Base-by-base conservation (phyloP, 139 green algal genomes). In the Chlamydomonas sphaeroides region DNA sequence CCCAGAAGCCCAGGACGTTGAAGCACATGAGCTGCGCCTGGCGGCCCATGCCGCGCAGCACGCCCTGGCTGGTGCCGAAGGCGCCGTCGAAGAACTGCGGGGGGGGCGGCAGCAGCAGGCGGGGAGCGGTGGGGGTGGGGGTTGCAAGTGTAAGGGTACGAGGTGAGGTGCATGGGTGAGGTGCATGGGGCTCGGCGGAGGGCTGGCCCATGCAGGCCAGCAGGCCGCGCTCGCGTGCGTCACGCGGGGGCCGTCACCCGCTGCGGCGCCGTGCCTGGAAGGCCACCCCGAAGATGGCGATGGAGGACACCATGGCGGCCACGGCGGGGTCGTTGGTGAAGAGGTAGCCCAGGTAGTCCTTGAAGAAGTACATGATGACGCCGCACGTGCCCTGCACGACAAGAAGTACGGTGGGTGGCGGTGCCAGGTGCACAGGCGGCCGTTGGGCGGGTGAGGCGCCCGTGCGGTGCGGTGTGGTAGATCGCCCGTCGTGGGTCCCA, bases 1-100 rank as follows among this genome's bases (percentile, higher is more conserved):
- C 56, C 87, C 87, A 91, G 84, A 91, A 91, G 35, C 75, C 78
- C 0, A 85, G 10, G 53, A 85, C 53, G 84, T 91, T 91, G 76
- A 79, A 86, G 14, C 57, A 0, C 75, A 89, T 84, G 25, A 89
- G 73, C 45, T 84, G 73, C 0, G 39, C 63, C 68, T 91, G 87
- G 3, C 84, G 66, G 28, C 87, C 84, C 48, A 88, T 71, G 36
- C 84, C 87, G 5, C 87, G 68, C 45, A 91, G 68, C 65, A 91
- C 84, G 20, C 87, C 87, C 73, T 91, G 87, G 25, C 36, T 56
- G 41, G 87, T 91, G 68, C 87, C 87, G 51, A 91, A 86, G 17
- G 84, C 56, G 53, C 87, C 87, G 57, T 91, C 87, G 53, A 71
- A 84, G 59, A 91, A 80, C 87, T 88, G 69, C 57, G 30, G 18